phyloP scores from a whole-genome alignment of 148 eudicot species.

The Rhododendron williamsianum region DNA sequence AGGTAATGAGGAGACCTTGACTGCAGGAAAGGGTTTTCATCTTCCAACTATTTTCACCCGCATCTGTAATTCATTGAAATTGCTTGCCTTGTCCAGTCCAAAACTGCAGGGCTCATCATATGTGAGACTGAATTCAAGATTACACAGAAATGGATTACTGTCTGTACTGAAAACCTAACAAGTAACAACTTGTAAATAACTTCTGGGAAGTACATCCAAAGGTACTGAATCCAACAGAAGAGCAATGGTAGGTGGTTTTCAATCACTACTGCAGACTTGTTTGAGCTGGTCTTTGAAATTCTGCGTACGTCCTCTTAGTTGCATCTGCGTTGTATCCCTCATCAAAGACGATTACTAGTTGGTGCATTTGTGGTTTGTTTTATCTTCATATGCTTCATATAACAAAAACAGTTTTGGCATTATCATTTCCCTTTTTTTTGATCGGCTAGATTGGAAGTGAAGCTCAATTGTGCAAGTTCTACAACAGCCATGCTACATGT shows the following conservation, averaged over 20 bases:
- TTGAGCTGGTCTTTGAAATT: not conserved
- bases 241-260: not conserved
- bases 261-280: not conserved
- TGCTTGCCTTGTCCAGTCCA: not conserved
- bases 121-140: not conserved
- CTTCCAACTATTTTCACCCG: not conserved
- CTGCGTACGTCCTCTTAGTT: not conserved
- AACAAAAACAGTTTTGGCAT: too few species aligned
- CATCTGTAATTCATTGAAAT: not conserved
- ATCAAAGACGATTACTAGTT: not conserved
- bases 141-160: not conserved
- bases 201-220: not conserved
- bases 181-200: not conserved
- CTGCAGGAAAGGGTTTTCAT: not conserved
- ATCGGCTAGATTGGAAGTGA: not conserved
- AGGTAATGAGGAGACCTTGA: not conserved
- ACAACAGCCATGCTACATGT: not conserved
- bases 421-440: too few species aligned
- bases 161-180: not conserved
- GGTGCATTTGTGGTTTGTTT: not conserved
- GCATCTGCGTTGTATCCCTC: not conserved
- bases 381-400: too few species aligned
- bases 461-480: not conserved
- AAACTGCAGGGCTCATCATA: not conserved
- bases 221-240: not conserved